phyloP scores from a whole-genome alignment of 2,329 filamentous ascomycete species.

The Emmonsia crescens region DNA sequence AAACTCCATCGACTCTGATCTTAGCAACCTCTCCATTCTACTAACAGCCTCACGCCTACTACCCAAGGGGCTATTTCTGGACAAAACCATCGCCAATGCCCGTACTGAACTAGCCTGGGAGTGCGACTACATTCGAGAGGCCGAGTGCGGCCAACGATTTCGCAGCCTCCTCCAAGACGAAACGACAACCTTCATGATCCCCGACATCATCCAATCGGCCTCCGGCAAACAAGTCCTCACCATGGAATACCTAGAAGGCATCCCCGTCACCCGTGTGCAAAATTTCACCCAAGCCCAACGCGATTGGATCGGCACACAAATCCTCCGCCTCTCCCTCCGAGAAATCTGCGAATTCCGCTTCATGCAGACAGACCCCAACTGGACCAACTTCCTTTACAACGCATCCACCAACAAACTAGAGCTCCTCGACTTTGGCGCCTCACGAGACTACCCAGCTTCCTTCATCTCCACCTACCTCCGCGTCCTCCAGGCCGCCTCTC shows the following conservation, averaged over 20 bases:
- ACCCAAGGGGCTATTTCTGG: slow-evolving; percentile 82
- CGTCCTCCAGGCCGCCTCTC: slow-evolving; percentile 69
- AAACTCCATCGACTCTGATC: slow-evolving; percentile 88
- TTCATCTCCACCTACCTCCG: slow-evolving; percentile 74
- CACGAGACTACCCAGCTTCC: slow-evolving; percentile 65
- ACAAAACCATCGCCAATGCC: slow-evolving; percentile 96
- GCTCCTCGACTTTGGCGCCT: slow-evolving; percentile 90
- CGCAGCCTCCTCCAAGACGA: slow-evolving; percentile 65
- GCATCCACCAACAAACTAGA: slow-evolving; percentile 60
- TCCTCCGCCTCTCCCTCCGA: slow-evolving; percentile 79
- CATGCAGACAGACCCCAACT: slow-evolving; percentile 99
- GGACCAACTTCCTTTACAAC: slow-evolving; percentile 98
- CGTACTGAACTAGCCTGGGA: slow-evolving; percentile 90
- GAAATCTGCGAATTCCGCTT: slow-evolving; percentile 92
- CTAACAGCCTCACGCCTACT: slow-evolving; percentile 82
- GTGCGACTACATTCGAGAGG: slow-evolving; percentile 88
- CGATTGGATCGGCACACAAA: slow-evolving; percentile 93
- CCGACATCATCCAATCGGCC: slow-evolving; percentile 64
- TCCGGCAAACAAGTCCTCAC: slow-evolving; percentile 81
- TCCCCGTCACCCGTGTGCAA: slow-evolving; percentile 70
- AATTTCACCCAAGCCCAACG: slow-evolving; percentile 70
- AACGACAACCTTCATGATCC: slow-evolving; percentile 63
- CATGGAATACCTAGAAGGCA: slow-evolving; percentile 81
- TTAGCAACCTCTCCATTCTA: slow-evolving; percentile 85
- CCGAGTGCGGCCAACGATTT: slow-evolving; percentile 67